phyloP scores from a whole-genome alignment of 768 basidiomycete genomes.

The Suillus americanus region DNA sequence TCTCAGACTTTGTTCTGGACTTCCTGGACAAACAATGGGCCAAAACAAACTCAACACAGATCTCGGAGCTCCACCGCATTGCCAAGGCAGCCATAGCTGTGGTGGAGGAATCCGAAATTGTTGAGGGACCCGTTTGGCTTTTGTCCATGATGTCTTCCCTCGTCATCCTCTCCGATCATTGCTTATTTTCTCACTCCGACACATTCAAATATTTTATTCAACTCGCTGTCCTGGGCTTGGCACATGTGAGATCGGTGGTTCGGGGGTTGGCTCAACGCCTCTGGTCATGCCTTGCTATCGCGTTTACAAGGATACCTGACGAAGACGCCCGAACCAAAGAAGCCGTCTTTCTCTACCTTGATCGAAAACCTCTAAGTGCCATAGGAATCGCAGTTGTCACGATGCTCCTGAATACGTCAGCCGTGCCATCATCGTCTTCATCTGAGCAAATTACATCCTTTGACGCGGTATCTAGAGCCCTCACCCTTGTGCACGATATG shows the following conservation, averaged over 20 bases:
- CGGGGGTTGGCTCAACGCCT: constrained; percentile 41
- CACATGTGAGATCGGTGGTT: constrained; percentile 35
- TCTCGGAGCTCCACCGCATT: constrained; percentile 23
- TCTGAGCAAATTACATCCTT: constrained; percentile 11
- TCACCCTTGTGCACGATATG: constrained; percentile 42
- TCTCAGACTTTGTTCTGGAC: constrained; percentile 26
- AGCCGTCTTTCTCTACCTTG: constrained; percentile 42
- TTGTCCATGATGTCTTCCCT: constrained; percentile 44
- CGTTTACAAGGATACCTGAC: constrained; percentile 42
- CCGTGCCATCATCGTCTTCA: constrained; percentile 1
- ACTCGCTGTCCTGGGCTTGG: constrained; percentile 32
- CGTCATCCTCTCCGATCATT: constrained; percentile 44
- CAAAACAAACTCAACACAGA: background rate
- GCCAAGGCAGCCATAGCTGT: constrained; percentile 29
- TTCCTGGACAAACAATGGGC: constrained; percentile 24
- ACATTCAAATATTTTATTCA: constrained; percentile 39
- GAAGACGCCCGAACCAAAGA: constrained; percentile 29
- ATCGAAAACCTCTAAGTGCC: constrained; percentile 46
- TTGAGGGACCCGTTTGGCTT: constrained; percentile 43
- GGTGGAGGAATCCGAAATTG: constrained; percentile 17
- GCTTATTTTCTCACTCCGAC: constrained; percentile 40
- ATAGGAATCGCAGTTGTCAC: constrained; percentile 42
- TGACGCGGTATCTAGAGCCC: constrained; percentile 32
- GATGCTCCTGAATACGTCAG: constrained; percentile 33
- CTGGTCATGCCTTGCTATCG: constrained; percentile 61